Conservation (phyloP, 331 rosid genomes). For the Pyracantha coccinea region DNA sequence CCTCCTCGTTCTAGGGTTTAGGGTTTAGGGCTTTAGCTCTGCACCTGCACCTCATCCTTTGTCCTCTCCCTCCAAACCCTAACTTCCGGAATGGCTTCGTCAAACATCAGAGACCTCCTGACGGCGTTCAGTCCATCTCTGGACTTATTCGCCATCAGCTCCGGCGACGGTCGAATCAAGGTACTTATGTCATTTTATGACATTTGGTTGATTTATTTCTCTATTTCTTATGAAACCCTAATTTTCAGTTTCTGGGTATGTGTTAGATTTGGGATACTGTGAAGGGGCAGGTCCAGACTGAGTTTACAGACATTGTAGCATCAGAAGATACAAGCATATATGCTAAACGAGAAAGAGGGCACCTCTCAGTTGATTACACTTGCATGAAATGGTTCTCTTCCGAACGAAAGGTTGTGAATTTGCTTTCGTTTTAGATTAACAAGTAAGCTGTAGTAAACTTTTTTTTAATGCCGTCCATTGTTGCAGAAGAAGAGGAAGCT, state of each 20-base stretch:
- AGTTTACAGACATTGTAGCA: constrained; percentile 66
- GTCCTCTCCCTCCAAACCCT: not conserved
- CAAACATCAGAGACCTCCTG: constrained; percentile 62
- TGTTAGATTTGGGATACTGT: constrained; percentile 80
- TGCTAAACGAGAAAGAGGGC: constrained; percentile 50
- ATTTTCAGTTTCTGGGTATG: not conserved
- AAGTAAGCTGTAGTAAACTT: not conserved
- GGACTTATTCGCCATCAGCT: constrained; percentile 65
- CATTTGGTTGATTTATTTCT: not conserved
- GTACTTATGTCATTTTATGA: constrained; percentile 14
- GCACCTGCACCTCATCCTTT: not conserved
- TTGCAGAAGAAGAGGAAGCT: constrained; percentile 80
- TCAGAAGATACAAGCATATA: constrained; percentile 35
- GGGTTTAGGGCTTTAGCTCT: constrained; percentile 8
- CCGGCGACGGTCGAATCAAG: constrained; percentile 96
- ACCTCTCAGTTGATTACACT: constrained; percentile 84
- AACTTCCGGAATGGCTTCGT: constrained; percentile 37
- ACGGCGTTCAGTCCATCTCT: constrained; percentile 73
- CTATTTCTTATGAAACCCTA: not conserved
- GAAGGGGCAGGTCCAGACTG: constrained; percentile 81
- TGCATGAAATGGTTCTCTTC: constrained; percentile 89
- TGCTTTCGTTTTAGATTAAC: not conserved
- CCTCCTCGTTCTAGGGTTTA: not conserved
- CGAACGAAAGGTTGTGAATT: constrained; percentile 52
- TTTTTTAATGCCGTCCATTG: not conserved